Base-by-base conservation (phyloP, 164 flowering plant species). In the Liquidambar formosana region DNA sequence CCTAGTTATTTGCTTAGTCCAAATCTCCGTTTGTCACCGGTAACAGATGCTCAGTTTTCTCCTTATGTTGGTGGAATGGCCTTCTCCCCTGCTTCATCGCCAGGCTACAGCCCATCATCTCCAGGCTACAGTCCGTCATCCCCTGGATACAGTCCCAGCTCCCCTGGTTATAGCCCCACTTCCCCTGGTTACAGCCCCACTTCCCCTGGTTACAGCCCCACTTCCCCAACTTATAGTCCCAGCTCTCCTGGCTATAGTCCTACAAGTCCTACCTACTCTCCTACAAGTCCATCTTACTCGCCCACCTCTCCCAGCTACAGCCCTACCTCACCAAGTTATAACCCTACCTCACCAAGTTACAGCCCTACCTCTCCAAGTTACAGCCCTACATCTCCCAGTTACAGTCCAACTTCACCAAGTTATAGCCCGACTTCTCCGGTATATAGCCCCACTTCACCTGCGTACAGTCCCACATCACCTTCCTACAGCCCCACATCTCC, bases 211-310 rank as follows among this genome's bases (percentile, higher is more conserved):
- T 70, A 70, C 41, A 61, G 60, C 33, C 73, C 71, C 19, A 68
- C 92, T 9, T 90, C 96, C 27, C 97, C 98, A 4, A 84, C 89
- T 0, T 94, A 94, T 65, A 90, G 96, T 72, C 97, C 98, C 4
- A 89, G 49, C n/a, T 57, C 41, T 4, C 71, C 71, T 33, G 45
- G 22, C 12, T 68, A 68, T 41, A 57, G 15, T 19, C 71, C 66
- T 14, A 69, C 46, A 10, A 61, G 66, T 43, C 73, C 73, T 14
- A 21, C 57, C 15, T 70, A 70, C 52, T 49, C 60, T 53, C 73
- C 73, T 47, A 70, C 53, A 11, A 28, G 51, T 9, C 73, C 60
- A 2, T 19, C 33, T 13, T 70, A 70, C 56, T 21, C 33, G 3
- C 73, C 73, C 9, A 61, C 66, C n/a, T 61, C 66, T 27, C 73